Evolutionary conservation across 805 yeast species (phyloP), one percentile per base, ranked within the genome.

Genomic region (Candida ficus): DNA sequence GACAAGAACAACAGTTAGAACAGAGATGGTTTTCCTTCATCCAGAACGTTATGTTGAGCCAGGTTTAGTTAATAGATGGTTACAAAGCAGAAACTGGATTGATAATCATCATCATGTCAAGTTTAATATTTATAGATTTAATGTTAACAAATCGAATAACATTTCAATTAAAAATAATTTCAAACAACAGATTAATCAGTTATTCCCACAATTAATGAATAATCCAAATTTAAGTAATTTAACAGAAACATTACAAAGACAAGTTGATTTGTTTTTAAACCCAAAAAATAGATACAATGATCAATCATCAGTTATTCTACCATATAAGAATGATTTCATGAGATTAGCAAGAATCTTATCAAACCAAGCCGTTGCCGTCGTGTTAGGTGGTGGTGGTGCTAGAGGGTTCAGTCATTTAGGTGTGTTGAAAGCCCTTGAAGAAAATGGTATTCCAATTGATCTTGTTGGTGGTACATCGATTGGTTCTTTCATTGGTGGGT

Each of bases 321-420:
- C 75, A 11, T 89, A 85, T 57, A 90, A 90, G 59, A 83, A 82
- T 58, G 99, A 91, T 59, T 93, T 93, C 58, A 68, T 87, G 60
- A 72, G 99, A 42, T 63, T 91, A 28, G 98, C 99, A 0, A 73
- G 99, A 53, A 75, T 93, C 8, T 63, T 91, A 13, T 85, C 96
- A 0, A 96, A 95, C 7, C 88, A 89, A 57, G 96, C 96, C 0
- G 85, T 93, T 30, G 99, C 98, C 0, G 67, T 93, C 16, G 97
- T 91, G 6, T 67, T 91, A 4, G 99, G 99, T 7, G 99, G 99
- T 12, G 99, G 99, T 30, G 99, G 99, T 32, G 96, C 98, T 0
- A 71, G 98, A 50, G 99, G 99, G 2, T 71, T 91, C 12, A 76
- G 96, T 12, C 99, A 91, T 58, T 70, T 91, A 30, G 99, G 99